These are phyloP conservation scores for Kalanchoe fedtschenkoi DNA, from an alignment of 164 flowering plant genomes.

Conservation along the genomic window DNA sequence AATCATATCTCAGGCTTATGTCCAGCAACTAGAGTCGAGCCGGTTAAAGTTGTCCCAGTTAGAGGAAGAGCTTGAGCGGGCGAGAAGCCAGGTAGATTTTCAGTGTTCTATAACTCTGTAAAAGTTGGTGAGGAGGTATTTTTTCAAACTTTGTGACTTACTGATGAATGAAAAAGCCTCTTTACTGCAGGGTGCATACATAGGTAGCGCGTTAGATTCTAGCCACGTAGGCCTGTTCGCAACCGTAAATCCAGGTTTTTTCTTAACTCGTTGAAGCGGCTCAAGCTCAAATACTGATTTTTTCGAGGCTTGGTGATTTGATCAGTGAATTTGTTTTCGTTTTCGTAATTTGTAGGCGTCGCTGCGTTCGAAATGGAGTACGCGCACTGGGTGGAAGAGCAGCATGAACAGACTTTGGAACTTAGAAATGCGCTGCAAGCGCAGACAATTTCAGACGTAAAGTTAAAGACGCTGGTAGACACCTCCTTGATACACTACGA, in stretches of 20 bases:
- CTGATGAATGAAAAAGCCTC: slow-evolving; percentile 8
- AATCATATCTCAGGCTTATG: slow-evolving; percentile 7
- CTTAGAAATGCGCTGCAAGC: neutral
- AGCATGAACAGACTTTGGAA: neutral
- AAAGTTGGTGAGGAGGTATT: neutral
- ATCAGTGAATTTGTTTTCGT: neutral
- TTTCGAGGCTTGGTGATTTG: neutral
- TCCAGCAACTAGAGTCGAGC: slow-evolving; percentile 5
- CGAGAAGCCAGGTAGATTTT: slow-evolving; percentile 6
- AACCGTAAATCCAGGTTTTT: slow-evolving; percentile 32
- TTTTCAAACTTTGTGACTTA: neutral
- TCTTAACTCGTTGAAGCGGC: neutral
- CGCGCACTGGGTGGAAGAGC: slow-evolving; percentile 3
- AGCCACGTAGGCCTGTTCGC: slow-evolving; percentile 19
- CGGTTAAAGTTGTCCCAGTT: neutral
- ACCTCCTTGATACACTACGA: slow-evolving; percentile 1
- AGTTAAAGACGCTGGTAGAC: neutral
- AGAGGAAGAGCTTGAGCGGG: slow-evolving; percentile 5
- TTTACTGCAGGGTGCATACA: slow-evolving; percentile 27
- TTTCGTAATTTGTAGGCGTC: neutral
- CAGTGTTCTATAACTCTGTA: neutral
- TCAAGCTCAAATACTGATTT: neutral
- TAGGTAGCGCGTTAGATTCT: slow-evolving; percentile 17
- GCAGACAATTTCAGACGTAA: neutral
- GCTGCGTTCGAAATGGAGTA: neutral